Percentiles rank a stretch among this genome's conserved stretches.
phyloP scores from a whole-genome alignment of 2,329 filamentous ascomycete species.

The Chaetomium sp. region DNA sequence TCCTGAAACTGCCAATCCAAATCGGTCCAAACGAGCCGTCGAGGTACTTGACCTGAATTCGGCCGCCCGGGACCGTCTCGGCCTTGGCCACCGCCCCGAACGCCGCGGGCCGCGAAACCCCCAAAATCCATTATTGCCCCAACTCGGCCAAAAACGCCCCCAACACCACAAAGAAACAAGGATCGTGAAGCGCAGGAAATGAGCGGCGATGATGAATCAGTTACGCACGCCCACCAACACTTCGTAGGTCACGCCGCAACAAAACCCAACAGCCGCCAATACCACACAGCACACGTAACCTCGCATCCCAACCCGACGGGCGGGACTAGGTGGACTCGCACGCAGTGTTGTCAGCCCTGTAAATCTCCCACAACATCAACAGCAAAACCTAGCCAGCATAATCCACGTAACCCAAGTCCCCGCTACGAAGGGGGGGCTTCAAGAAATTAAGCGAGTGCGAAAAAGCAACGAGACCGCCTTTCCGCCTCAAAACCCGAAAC shows the following conservation, averaged over 20 bases:
- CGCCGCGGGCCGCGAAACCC: constrained; percentile 17
- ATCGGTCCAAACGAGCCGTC: constrained; percentile 2
- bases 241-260: constrained; percentile 5
- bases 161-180: constrained; percentile 2
- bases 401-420: neutral
- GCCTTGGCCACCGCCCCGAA: constrained; percentile 17
- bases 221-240: constrained; percentile 14
- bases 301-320: constrained; percentile 19
- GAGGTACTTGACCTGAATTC: neutral
- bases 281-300: constrained; percentile 16
- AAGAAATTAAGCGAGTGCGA: constrained; percentile 14
- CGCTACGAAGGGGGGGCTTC: neutral
- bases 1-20: constrained; percentile 21
- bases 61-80: constrained; percentile 5
- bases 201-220: constrained; percentile 22
- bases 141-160: neutral
- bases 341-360: neutral
- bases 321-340: neutral
- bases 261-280: neutral
- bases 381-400: neutral
- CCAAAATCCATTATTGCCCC: neutral
- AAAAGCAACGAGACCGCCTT: neutral
- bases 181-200: constrained; percentile 14
- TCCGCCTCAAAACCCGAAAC: constrained; percentile 18
- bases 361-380: neutral